These are phyloP conservation scores for Aspergillus funiculosus DNA, from an alignment of 495 filamentous ascomycete species.

Conservation along the genomic window DNA sequence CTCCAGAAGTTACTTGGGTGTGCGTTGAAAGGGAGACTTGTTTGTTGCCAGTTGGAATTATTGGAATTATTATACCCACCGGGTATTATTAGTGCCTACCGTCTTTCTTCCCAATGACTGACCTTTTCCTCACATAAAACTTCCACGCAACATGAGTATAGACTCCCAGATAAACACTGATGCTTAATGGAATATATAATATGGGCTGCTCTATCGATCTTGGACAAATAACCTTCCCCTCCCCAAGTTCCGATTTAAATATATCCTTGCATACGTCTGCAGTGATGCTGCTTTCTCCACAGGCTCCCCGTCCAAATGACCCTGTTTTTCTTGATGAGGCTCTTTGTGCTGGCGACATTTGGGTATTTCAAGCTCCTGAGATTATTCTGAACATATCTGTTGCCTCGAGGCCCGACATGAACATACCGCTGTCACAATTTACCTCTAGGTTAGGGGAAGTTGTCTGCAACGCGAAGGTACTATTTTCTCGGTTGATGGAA, in stretches of 20 bases:
- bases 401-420: background rate
- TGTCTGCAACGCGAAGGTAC: conserved; percentile 29
- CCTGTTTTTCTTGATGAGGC: conserved; percentile 2
- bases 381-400: conserved; percentile 24
- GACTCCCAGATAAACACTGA: background rate
- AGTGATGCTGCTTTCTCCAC: conserved; percentile 2
- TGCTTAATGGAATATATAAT: background rate
- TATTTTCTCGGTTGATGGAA: background rate
- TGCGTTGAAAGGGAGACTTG: too few relatives aligned
- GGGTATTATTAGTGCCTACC: too few relatives aligned
- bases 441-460: conserved; percentile 18
- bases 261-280: conserved; percentile 14
- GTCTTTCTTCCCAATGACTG: too few relatives aligned
- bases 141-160: background rate
- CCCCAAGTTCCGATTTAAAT: conserved; percentile 5
- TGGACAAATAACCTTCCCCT: conserved; percentile 7
- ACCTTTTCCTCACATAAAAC: background rate
- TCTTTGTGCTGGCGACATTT: conserved; percentile 15
- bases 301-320: background rate
- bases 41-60: too few relatives aligned
- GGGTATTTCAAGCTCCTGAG: conserved; percentile 31
- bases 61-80: too few relatives aligned
- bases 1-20: too few relatives aligned
- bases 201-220: conserved; percentile 16
- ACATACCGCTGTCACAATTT: conserved; percentile 9